phyloP scores from a whole-genome alignment of 2,329 filamentous ascomycete genomes.

The Aphanocladium album region DNA sequence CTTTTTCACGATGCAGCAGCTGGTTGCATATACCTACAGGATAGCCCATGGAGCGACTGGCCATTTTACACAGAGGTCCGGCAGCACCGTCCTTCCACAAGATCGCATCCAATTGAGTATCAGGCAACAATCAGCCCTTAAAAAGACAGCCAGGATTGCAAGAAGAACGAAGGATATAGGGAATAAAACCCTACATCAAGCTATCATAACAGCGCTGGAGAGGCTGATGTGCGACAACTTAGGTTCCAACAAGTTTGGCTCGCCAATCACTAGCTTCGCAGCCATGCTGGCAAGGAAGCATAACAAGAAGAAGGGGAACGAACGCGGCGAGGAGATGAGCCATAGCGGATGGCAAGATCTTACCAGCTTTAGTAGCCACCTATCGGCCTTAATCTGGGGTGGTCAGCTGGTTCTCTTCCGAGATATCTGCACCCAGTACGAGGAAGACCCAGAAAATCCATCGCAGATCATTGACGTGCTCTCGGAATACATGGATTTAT shows the following conservation, averaged over 20 bases:
- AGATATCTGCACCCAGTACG: too few species aligned
- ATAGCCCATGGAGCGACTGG: neutral
- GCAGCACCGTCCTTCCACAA: neutral
- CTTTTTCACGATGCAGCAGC: neutral
- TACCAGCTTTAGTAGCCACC: neutral
- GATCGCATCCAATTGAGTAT: neutral
- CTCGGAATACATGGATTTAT: too few species aligned
- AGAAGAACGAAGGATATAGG: neutral
- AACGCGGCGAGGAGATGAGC: neutral
- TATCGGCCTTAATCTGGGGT: neutral
- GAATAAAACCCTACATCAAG: neutral
- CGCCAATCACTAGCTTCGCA: neutral
- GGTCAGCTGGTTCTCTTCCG: neutral
- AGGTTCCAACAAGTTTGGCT: neutral
- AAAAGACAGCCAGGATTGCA: neutral
- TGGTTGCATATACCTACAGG: neutral
- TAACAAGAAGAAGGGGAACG: neutral
- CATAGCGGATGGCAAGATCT: neutral
- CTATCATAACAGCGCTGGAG: neutral
- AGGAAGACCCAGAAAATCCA: too few species aligned
- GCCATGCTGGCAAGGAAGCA: neutral
- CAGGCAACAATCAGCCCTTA: neutral
- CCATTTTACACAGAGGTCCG: neutral
- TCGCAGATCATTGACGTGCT: too few species aligned
- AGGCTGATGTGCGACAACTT: neutral